phyloP scores from a whole-genome alignment of 371 early-diverging fungal genomes.

The Syncephalastrum racemosum region DNA sequence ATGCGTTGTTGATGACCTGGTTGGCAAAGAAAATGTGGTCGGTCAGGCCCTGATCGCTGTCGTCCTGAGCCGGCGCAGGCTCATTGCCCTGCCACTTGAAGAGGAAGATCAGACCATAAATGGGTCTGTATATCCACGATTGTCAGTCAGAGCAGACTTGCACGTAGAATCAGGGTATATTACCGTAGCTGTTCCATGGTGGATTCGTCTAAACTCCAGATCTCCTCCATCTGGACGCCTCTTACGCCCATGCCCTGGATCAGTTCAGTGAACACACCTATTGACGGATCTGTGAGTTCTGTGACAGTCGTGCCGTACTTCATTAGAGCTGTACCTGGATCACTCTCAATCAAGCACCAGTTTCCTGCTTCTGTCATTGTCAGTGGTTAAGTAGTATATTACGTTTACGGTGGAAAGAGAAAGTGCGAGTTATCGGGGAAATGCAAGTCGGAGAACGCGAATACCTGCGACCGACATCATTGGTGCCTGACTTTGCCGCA shows the following conservation, averaged over 20 bases:
- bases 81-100: conserved; percentile 80
- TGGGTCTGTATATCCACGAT: conserved; percentile 43
- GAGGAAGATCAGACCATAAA: conserved; percentile 86
- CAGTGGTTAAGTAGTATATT: not conserved
- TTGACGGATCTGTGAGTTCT: too few species aligned
- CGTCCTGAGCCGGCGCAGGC: conserved; percentile 23
- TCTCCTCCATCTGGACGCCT: conserved; percentile 83
- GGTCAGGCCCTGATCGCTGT: conserved; percentile 28
- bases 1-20: conserved; percentile 82
- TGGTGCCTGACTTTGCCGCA: too few species aligned
- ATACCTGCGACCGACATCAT: too few species aligned
- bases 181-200: conserved; percentile 66
- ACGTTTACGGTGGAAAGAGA: too few species aligned
- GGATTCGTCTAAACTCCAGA: conserved; percentile 73
- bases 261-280: conserved; percentile 90
- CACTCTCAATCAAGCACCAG: conserved; percentile 90
- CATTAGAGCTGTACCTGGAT: conserved; percentile 77
- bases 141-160: not conserved
- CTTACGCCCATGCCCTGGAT: conserved; percentile 81
- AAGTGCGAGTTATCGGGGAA: too few species aligned
- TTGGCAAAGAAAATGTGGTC: conserved; percentile 76
- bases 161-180: not conserved
- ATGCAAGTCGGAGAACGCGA: too few species aligned
- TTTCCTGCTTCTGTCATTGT: conserved; percentile 65
- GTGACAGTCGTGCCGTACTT: not conserved